phyloP scores from a whole-genome alignment of 768 basidiomycete species.

The Macrolepiota albuminosa region DNA sequence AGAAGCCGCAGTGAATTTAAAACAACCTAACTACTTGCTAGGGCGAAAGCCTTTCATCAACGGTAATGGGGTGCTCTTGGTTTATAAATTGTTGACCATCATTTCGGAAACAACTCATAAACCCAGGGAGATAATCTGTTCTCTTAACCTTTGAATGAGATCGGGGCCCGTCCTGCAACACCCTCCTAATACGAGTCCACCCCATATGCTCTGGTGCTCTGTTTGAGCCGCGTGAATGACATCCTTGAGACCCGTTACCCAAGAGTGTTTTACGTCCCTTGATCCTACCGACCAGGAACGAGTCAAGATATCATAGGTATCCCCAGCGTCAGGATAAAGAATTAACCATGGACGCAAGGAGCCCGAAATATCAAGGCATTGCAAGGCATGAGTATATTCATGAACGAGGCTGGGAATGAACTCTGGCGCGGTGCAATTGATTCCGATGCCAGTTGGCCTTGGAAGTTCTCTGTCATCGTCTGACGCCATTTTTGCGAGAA shows the following conservation, averaged over 20 bases:
- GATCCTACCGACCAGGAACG: conserved; percentile 35
- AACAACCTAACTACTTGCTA: too few relatives aligned
- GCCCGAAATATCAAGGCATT: conserved; percentile 5
- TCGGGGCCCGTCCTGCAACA: conserved; percentile 61
- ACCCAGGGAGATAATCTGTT: background rate
- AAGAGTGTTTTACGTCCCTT: conserved; percentile 19
- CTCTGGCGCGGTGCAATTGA: conserved; percentile 64
- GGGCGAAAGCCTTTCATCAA: background rate
- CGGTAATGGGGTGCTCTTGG: background rate
- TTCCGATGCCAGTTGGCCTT: conserved; percentile 54
- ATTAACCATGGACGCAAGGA: conserved; percentile 46
- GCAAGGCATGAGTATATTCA: conserved; percentile 27
- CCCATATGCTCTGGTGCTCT: conserved; percentile 30
- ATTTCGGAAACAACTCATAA: background rate
- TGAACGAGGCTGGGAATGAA: conserved; percentile 35
- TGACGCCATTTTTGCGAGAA: conserved; percentile 17
- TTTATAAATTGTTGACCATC: background rate
- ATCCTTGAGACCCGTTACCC: conserved; percentile 30
- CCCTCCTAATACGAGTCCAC: conserved; percentile 57
- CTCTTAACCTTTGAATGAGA: conserved; percentile 34
- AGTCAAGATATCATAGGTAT: conserved; percentile 43
- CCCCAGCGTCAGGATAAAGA: conserved; percentile 70
- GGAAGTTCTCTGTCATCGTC: conserved; percentile 13
- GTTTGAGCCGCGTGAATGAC: conserved; percentile 18
- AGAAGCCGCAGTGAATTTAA: background rate